These are phyloP conservation scores for Backusella psychrophila DNA, from an alignment of 192 early-diverging fungal genomes.

Conservation along the genomic window DNA sequence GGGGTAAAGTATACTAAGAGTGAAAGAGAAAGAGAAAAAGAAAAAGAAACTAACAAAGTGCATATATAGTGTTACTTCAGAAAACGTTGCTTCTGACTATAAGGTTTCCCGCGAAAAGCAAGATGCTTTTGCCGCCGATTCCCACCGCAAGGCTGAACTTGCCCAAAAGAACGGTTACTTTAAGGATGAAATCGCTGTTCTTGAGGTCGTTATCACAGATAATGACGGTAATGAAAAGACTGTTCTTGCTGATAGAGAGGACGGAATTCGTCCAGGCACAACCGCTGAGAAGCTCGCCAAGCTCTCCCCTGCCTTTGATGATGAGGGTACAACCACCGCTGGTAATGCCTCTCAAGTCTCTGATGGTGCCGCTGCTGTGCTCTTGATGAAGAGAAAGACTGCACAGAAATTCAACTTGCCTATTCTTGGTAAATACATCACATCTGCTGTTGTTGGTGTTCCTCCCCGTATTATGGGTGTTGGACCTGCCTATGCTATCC, in stretches of 20 bases:
- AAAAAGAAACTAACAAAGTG: background rate
- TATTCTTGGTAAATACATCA: constrained; percentile 54
- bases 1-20: constrained; percentile 34
- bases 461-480: constrained; percentile 93
- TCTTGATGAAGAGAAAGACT: constrained; percentile 68
- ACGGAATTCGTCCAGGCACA: constrained; percentile 69
- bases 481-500: constrained; percentile 79
- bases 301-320: constrained; percentile 85
- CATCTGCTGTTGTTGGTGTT: constrained; percentile 73
- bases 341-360: constrained; percentile 81
- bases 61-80: constrained; percentile 62
- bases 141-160: constrained; percentile 75
- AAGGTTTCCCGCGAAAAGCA: constrained; percentile 78
- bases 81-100: constrained; percentile 78
- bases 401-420: constrained; percentile 51
- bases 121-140: constrained; percentile 72
- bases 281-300: constrained; percentile 86
- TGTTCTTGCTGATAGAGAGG: constrained; percentile 51
- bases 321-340: constrained; percentile 90
- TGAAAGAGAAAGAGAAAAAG: background rate
- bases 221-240: constrained; percentile 67
- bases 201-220: constrained; percentile 47
- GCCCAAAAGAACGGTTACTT: constrained; percentile 60
- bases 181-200: constrained; percentile 66
- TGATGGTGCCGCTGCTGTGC: constrained; percentile 75